Evolutionary conservation across 345 rosid genomes (phyloP).

Genomic region (Arabidopsis suecica): DNA sequence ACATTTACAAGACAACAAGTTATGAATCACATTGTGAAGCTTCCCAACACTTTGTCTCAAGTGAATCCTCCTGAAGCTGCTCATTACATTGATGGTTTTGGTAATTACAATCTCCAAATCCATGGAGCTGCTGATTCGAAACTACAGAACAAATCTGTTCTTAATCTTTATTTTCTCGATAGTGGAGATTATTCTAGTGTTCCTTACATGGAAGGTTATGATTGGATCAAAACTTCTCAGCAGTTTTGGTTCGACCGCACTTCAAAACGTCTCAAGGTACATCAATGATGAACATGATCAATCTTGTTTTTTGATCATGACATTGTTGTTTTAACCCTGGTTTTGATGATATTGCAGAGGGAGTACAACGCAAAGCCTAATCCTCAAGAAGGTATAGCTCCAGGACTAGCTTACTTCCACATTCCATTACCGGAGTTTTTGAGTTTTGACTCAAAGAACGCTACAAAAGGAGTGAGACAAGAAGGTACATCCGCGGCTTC

Average conservation of each 20-base stretch:
- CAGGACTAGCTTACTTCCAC: conserved; percentile 92
- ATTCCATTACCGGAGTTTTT: conserved; percentile 90
- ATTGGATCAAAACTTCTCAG: conserved; percentile 90
- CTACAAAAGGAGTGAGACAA: conserved; percentile 70
- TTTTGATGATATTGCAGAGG: conserved; percentile 52
- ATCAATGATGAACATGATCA: background rate
- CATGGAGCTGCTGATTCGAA: conserved; percentile 68
- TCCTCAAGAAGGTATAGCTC: conserved; percentile 68
- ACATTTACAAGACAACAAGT: conserved; percentile 72
- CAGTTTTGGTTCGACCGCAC: conserved; percentile 83
- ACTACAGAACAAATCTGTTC: conserved; percentile 82
- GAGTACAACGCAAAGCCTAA: conserved; percentile 61
- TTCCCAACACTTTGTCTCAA: conserved; percentile 69
- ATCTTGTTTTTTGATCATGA: background rate
- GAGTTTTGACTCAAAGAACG: conserved; percentile 60
- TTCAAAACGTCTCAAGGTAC: conserved; percentile 76
- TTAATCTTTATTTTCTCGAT: conserved; percentile 87
- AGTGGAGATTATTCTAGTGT: conserved; percentile 91
- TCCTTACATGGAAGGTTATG: conserved; percentile 62
- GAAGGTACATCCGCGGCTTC: conserved; percentile 71
- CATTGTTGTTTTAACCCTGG: conserved; percentile 15
- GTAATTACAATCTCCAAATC: conserved; percentile 88
- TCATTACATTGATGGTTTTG: conserved; percentile 86
- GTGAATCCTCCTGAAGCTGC: conserved; percentile 65
- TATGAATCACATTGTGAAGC: conserved; percentile 76